A percentile compares a stretch with the other conserved stretches of the same genome.
Evolutionary conservation across 164 flowering plant species (phyloP).

Genomic region (Santalum album): DNA sequence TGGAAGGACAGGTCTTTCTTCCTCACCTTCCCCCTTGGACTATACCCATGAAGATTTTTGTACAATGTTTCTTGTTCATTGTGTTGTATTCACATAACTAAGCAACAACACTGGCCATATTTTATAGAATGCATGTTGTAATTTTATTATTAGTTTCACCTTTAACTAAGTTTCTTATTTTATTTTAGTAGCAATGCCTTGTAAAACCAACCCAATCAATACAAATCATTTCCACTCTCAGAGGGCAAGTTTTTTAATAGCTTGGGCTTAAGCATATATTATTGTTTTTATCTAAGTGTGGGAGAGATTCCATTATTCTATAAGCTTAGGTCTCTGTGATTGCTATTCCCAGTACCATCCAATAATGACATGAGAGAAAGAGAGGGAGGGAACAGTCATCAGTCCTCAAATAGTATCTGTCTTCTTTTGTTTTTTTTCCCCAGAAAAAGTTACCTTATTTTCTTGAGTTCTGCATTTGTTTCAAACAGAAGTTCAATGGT

Average conservation of each 20-base stretch:
- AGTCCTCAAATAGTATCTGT: too few species aligned
- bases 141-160: too few species aligned
- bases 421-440: too few species aligned
- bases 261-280: conserved; percentile 12
- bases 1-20: conserved; percentile 6
- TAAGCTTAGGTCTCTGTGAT: conserved; percentile 35
- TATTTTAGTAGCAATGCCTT: conserved; percentile 3
- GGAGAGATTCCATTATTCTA: conserved; percentile 36
- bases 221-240: conserved; percentile 29
- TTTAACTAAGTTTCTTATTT: too few species aligned
- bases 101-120: too few species aligned
- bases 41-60: conserved; percentile 9
- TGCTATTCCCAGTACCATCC: conserved; percentile 57
- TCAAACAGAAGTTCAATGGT: too few species aligned
- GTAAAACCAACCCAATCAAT: conserved; percentile 29
- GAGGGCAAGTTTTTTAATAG: conserved; percentile 7
- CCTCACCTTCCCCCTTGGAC: conserved; percentile 26
- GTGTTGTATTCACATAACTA: too few species aligned
- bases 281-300: conserved; percentile 16
- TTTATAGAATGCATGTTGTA: too few species aligned
- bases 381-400: conserved; percentile 12
- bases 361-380: conserved; percentile 44
- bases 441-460: too few species aligned
- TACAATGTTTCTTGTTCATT: conserved; percentile 12
- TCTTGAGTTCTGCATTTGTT: too few species aligned